Conservation (phyloP, 2,329 filamentous ascomycete species). For the Colletotrichum horii region DNA sequence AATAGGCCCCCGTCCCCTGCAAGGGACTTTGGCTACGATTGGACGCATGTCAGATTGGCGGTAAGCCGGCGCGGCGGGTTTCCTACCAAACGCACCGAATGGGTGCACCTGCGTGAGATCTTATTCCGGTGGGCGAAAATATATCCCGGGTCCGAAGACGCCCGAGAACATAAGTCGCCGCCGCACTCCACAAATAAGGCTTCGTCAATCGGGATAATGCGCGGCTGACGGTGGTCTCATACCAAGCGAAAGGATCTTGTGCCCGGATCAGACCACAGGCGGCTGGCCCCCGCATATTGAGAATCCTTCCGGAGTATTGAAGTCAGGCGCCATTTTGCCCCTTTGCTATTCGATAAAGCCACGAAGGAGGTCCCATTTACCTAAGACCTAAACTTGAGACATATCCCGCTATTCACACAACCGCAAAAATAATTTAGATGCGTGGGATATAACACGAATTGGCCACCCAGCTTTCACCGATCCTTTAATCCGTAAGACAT, state of each 20-base stretch:
- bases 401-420: not conserved
- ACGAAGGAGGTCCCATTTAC: not conserved
- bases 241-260: not conserved
- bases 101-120: not conserved
- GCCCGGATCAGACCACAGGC: not conserved
- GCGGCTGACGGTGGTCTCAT: not conserved
- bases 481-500: not conserved
- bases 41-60: not conserved
- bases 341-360: not conserved
- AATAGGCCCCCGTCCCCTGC: not conserved
- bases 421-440: too few relatives aligned
- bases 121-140: not conserved
- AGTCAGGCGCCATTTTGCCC: not conserved
- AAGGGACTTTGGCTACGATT: not conserved
- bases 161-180: not conserved
- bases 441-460: too few relatives aligned
- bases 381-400: not conserved
- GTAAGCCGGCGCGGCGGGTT: not conserved
- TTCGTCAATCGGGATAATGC: not conserved
- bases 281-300: not conserved
- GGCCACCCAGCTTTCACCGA: not conserved
- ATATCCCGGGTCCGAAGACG: not conserved
- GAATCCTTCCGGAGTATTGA: not conserved
- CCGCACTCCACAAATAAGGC: not conserved
- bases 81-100: not conserved